Percentiles rank a stretch among this genome's conserved stretches.
phyloP scores from a whole-genome alignment of 495 filamentous ascomycete genomes.

The Penicillium fimorum region DNA sequence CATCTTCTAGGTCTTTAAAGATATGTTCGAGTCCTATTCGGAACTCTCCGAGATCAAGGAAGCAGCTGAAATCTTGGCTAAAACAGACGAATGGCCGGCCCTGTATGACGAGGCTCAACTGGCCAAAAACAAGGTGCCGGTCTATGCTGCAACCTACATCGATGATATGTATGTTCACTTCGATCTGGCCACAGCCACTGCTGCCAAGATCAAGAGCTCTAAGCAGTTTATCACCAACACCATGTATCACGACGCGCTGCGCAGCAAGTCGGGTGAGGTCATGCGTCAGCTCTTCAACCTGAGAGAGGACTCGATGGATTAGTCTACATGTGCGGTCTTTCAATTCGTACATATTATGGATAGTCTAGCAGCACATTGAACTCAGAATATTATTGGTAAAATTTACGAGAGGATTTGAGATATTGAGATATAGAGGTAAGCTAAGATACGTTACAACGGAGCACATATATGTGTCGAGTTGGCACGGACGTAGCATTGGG shows the following conservation, averaged over 20 bases:
- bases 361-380: background rate
- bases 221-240: slow-evolving; percentile 82
- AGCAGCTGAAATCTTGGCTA: slow-evolving; percentile 69
- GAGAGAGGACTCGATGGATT: slow-evolving; percentile 72
- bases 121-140: slow-evolving; percentile 75
- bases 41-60: slow-evolving; percentile 64
- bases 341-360: background rate
- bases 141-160: slow-evolving; percentile 80
- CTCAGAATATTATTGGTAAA: background rate
- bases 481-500: slow-evolving; percentile 1
- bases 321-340: slow-evolving; percentile 8
- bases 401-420: background rate
- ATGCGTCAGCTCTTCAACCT: slow-evolving; percentile 67
- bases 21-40: slow-evolving; percentile 73
- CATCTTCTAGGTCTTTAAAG: slow-evolving; percentile 60
- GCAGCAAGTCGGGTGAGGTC: slow-evolving; percentile 70
- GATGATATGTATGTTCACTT: slow-evolving; percentile 96
- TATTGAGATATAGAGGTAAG: background rate
- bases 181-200: slow-evolving; percentile 69
- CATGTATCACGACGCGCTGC: slow-evolving; percentile 81
- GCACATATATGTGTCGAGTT: background rate
- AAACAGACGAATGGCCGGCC: slow-evolving; percentile 62
- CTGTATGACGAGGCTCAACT: slow-evolving; percentile 76
- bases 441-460: background rate
- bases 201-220: slow-evolving; percentile 68